phyloP scores from a whole-genome alignment of 2,329 filamentous ascomycete species.

The Microsporum audouinii region DNA sequence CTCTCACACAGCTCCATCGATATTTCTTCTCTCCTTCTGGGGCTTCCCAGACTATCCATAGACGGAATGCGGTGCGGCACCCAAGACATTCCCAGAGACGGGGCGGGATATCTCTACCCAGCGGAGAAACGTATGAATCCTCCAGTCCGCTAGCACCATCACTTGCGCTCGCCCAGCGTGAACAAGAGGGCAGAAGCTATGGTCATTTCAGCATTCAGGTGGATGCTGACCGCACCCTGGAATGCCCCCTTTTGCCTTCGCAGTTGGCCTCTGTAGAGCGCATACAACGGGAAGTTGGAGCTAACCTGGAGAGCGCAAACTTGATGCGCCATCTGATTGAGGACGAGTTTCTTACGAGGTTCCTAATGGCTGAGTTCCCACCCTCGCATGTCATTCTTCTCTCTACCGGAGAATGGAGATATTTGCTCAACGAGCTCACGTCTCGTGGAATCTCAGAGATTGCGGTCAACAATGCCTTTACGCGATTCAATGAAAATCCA shows the following conservation, averaged over 20 bases:
- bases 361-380: slow-evolving; percentile 32
- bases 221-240: slow-evolving; percentile 31
- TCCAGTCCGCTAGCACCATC: slow-evolving; percentile 22
- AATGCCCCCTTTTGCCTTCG: slow-evolving; percentile 33
- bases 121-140: slow-evolving; percentile 7
- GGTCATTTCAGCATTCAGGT: slow-evolving; percentile 35
- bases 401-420: slow-evolving; percentile 26
- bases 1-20: slow-evolving; percentile 31
- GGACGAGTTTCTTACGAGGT: slow-evolving; percentile 34
- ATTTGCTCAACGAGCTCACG: slow-evolving; percentile 29
- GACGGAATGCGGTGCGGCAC: slow-evolving; percentile 29
- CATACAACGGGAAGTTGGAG: slow-evolving; percentile 32
- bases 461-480: slow-evolving; percentile 28
- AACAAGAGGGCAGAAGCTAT: slow-evolving; percentile 32
- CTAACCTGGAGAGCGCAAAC: slow-evolving; percentile 28
- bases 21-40: slow-evolving; percentile 20
- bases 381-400: slow-evolving; percentile 26
- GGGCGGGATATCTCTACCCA: slow-evolving; percentile 11
- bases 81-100: slow-evolving; percentile 18
- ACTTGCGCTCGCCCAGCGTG: slow-evolving; percentile 29
- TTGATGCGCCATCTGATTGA: slow-evolving; percentile 36
- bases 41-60: slow-evolving; percentile 23
- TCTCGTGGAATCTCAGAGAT: slow-evolving; percentile 27
- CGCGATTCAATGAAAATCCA: slow-evolving; percentile 29
- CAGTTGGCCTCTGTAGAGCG: slow-evolving; percentile 32